Conservation (phyloP, 2,329 filamentous ascomycete species). For the Cladophialophora carrionii region DNA sequence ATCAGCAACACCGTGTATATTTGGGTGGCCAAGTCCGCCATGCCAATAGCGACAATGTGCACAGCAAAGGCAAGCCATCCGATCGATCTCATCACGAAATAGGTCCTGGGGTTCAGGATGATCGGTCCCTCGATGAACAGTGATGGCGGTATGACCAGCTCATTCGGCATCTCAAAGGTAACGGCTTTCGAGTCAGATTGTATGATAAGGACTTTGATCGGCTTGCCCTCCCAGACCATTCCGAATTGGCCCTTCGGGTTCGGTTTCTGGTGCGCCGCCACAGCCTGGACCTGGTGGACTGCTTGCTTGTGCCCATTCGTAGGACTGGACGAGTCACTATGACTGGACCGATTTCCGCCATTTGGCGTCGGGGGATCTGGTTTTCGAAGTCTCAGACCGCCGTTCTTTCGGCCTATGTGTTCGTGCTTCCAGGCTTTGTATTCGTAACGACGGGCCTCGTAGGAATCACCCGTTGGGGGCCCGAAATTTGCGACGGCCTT, state of each 20-base stretch:
- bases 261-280: background rate
- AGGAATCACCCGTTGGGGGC: slow-evolving; percentile 5
- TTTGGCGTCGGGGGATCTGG: background rate
- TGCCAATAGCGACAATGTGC: slow-evolving; percentile 33
- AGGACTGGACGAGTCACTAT: slow-evolving; percentile 6
- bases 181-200: slow-evolving; percentile 31
- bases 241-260: slow-evolving; percentile 1
- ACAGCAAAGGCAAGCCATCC: slow-evolving; percentile 34
- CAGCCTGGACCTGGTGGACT: background rate
- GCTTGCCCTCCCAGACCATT: slow-evolving; percentile 17
- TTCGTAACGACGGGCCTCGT: slow-evolving; percentile 11
- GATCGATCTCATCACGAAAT: slow-evolving; percentile 22
- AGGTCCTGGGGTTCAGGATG: slow-evolving; percentile 23
- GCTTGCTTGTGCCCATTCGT: slow-evolving; percentile 7
- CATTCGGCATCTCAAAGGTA: slow-evolving; percentile 30
- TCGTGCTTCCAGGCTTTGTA: slow-evolving; percentile 4
- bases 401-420: background rate
- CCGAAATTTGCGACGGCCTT: slow-evolving; percentile 12
- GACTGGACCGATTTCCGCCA: slow-evolving; percentile 4
- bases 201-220: slow-evolving; percentile 30
- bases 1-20: slow-evolving; percentile 31
- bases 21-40: slow-evolving; percentile 29
- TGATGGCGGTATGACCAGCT: slow-evolving; percentile 27
- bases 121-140: slow-evolving; percentile 26
- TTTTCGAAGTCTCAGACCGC: slow-evolving; percentile 1